Evolutionary conservation across 805 yeast species (phyloP).

Genomic region (Myxozyma udenii): DNA sequence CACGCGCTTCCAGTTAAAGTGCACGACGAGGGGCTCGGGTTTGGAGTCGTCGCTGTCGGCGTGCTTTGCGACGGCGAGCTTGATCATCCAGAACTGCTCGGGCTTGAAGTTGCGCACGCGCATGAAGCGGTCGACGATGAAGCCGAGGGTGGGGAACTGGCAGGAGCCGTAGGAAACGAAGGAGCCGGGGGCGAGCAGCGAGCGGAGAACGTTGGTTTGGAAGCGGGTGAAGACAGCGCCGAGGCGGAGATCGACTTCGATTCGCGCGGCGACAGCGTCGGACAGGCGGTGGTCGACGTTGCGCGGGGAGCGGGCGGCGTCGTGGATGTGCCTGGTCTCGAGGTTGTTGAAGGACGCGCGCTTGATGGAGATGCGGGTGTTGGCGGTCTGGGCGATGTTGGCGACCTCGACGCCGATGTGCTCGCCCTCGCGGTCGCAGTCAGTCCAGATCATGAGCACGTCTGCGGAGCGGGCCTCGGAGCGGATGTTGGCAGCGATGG

Average conservation of each 20-base stretch:
- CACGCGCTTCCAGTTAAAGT: constrained; percentile 62
- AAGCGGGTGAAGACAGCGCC: constrained; percentile 88
- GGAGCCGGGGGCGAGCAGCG: constrained; percentile 32
- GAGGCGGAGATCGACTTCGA: constrained; percentile 81
- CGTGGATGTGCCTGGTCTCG: constrained; percentile 62
- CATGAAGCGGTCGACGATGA: constrained; percentile 86
- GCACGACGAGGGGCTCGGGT: constrained; percentile 42
- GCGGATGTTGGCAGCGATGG: constrained; percentile 63
- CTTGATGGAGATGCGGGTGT: constrained; percentile 50
- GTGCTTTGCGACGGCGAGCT: constrained; percentile 40
- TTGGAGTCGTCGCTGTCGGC: not conserved
- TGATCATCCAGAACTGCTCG: constrained; percentile 78
- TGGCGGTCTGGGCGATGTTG: constrained; percentile 59
- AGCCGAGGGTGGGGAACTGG: constrained; percentile 95
- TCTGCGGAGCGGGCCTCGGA: constrained; percentile 60
- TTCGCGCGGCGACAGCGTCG: constrained; percentile 80
- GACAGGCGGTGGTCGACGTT: constrained; percentile 64
- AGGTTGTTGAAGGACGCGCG: constrained; percentile 86
- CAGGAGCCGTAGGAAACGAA: constrained; percentile 84
- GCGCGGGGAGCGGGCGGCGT: constrained; percentile 71
- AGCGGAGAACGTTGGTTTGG: constrained; percentile 49
- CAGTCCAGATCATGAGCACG: constrained; percentile 91
- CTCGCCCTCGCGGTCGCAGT: constrained; percentile 97
- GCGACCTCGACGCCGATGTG: constrained; percentile 82
- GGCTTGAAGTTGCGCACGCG: constrained; percentile 67